These are phyloP conservation scores for Toxoplasma gondii DNA, from an alignment of 169 alveolate species.

Conservation along the genomic window DNA sequence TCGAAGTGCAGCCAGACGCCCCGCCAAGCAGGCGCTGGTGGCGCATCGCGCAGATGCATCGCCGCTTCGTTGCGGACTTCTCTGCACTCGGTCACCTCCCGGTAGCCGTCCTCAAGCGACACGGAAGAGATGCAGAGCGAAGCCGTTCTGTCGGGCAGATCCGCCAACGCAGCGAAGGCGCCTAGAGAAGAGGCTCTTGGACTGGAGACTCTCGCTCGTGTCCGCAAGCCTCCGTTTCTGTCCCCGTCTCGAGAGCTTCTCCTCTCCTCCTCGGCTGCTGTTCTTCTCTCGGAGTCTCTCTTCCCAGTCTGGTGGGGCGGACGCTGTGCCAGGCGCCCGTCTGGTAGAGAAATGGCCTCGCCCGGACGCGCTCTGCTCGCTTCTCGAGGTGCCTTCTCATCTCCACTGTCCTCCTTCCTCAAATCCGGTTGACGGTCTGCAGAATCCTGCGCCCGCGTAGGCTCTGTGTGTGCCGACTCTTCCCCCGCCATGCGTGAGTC, in stretches of 20 bases:
- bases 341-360: no score
- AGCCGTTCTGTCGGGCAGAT: not conserved
- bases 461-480: no score
- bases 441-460: no score
- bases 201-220: not conserved
- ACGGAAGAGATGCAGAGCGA: constrained; percentile 6
- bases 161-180: not conserved
- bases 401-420: not conserved
- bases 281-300: not conserved
- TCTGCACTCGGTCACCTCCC: not conserved
- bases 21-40: not conserved
- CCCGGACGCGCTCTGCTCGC: no score
- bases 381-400: not conserved
- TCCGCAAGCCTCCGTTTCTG: not conserved
- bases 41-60: not conserved
- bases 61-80: not conserved
- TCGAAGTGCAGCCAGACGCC: constrained; percentile 11
- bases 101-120: not conserved
- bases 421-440: not conserved
- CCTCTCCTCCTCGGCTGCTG: not conserved
- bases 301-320: not conserved
- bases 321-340: no score
- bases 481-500: no score
- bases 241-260: not conserved
- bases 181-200: not conserved